These are phyloP conservation scores for Suillus occidentalis DNA, from an alignment of 768 basidiomycete genomes.

Conservation along the genomic window DNA sequence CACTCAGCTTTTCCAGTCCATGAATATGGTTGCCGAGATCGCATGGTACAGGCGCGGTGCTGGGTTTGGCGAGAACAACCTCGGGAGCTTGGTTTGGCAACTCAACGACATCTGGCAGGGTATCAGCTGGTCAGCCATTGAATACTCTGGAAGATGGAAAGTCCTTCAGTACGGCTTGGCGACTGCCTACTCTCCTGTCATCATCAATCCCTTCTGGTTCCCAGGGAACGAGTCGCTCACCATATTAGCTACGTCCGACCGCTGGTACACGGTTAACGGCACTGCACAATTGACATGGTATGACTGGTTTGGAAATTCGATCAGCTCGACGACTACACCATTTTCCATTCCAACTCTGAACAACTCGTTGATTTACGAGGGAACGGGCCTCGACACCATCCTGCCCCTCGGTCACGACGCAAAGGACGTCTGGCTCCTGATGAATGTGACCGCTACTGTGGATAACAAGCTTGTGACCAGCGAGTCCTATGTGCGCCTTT, in stretches of 20 bases:
- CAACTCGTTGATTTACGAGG: conserved; percentile 44
- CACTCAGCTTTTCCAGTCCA: conserved; percentile 59
- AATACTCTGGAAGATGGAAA: conserved; percentile 62
- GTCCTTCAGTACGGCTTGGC: conserved; percentile 53
- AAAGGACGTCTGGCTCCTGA: conserved; percentile 49
- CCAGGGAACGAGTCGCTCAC: conserved; percentile 46
- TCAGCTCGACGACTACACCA: conserved; percentile 37
- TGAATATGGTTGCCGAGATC: conserved; percentile 58
- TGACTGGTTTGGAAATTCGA: conserved; percentile 47
- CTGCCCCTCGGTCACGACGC: conserved; percentile 42
- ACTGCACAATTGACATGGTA: conserved; percentile 56
- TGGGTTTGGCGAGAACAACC: conserved; percentile 45
- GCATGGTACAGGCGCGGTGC: conserved; percentile 62
- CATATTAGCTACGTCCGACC: conserved; percentile 52
- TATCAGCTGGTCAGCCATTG: conserved; percentile 54
- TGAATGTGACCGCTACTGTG: conserved; percentile 49
- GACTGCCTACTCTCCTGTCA: conserved; percentile 44
- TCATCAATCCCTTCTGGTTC: conserved; percentile 59
- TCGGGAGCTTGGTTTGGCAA: conserved; percentile 47
- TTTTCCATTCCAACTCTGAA: conserved; percentile 51
- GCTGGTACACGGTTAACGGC: conserved; percentile 47
- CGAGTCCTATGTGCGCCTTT: conserved; percentile 48
- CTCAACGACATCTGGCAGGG: conserved; percentile 64
- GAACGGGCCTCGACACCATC: conserved; percentile 42
- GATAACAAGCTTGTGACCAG: conserved; percentile 43